Evolutionary conservation across 164 flowering plant genomes (phyloP).

Genomic region (Tetrastigma voinierianum): DNA sequence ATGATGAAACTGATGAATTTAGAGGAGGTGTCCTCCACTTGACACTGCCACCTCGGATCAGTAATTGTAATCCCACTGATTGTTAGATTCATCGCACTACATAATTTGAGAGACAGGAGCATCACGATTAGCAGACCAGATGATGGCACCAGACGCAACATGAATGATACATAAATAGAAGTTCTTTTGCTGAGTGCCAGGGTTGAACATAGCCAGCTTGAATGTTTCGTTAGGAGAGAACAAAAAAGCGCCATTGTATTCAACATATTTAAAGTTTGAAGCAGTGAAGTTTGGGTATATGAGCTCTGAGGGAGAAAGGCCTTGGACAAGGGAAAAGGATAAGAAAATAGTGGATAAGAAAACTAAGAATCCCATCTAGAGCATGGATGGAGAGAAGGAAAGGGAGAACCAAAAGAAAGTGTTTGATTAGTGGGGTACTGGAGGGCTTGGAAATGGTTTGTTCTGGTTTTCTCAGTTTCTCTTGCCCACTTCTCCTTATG

Average conservation of each 20-base stretch:
- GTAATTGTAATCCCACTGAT: slow-evolving; percentile 42
- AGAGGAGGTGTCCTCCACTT: slow-evolving; percentile 67
- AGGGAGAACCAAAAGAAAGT: background rate
- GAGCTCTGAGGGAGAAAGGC: slow-evolving; percentile 32
- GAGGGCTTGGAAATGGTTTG: slow-evolving; percentile 15
- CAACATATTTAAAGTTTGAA: slow-evolving; percentile 46
- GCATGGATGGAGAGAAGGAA: slow-evolving; percentile 4
- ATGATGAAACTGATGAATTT: slow-evolving; percentile 33
- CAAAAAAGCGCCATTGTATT: slow-evolving; percentile 57
- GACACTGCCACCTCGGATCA: slow-evolving; percentile 27
- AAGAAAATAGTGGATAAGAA: slow-evolving; percentile 22
- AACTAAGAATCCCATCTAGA: slow-evolving; percentile 27
- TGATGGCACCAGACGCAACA: slow-evolving; percentile 47
- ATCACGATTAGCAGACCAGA: slow-evolving; percentile 82
- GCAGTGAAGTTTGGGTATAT: slow-evolving; percentile 69
- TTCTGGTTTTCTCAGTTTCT: slow-evolving; percentile 9
- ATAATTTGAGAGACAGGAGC: slow-evolving; percentile 57
- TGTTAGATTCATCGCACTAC: slow-evolving; percentile 49
- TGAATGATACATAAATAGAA: slow-evolving; percentile 74
- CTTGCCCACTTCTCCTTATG: slow-evolving; percentile 6
- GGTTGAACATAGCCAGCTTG: slow-evolving; percentile 61
- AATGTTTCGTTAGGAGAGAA: slow-evolving; percentile 55
- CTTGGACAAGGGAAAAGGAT: slow-evolving; percentile 19
- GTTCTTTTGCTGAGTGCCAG: slow-evolving; percentile 23
- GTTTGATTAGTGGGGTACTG: slow-evolving; percentile 9